Conservation (phyloP, 208 protist species). For the Trypanosoma boissoni region DNA sequence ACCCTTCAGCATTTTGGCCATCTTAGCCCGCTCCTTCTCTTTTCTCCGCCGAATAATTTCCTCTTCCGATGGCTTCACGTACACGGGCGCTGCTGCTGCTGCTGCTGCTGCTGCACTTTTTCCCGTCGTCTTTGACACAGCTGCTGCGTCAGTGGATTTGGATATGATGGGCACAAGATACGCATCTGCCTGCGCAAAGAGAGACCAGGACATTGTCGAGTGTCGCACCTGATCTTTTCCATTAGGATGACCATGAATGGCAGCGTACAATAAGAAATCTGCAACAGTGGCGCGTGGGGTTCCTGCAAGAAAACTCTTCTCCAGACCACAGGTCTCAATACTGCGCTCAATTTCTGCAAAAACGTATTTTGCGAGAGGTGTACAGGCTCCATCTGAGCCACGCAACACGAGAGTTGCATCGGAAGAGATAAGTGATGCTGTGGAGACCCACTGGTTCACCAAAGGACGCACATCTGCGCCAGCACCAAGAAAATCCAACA, state of each 20-base stretch:
- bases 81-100: conserved; percentile 22
- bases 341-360: conserved; percentile 50
- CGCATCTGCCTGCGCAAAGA: conserved; percentile 35
- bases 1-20: conserved; percentile 24
- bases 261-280: conserved; percentile 69
- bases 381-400: conserved; percentile 2
- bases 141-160: neutral
- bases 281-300: conserved; percentile 56
- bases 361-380: conserved; percentile 35
- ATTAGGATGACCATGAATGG: conserved; percentile 45
- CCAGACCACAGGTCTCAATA: conserved; percentile 28
- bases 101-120: neutral
- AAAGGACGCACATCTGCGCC: conserved; percentile 23
- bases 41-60: conserved; percentile 70
- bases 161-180: conserved; percentile 37
- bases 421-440: conserved; percentile 30
- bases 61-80: conserved; percentile 76
- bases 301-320: conserved; percentile 39
- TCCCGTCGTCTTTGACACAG: no score
- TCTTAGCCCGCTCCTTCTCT: conserved; percentile 79
- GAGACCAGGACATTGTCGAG: conserved; percentile 39
- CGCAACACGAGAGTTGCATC: conserved; percentile 14
- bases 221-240: conserved; percentile 22
- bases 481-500: conserved; percentile 25
- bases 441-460: conserved; percentile 63